phyloP scores from a whole-genome alignment of 805 yeast genomes.

The Candida methanosorbosa region DNA sequence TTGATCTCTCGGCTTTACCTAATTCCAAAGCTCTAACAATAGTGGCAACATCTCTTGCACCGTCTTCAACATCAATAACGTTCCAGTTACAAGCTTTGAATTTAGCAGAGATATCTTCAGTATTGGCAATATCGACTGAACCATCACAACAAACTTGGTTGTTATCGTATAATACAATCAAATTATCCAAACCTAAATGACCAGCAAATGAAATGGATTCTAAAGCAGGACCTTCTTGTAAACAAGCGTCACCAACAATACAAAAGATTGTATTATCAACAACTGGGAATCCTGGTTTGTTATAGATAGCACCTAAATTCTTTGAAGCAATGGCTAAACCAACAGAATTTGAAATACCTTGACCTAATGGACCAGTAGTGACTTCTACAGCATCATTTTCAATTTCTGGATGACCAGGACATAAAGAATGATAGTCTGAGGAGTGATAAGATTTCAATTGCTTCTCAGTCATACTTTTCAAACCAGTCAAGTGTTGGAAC shows the following conservation, averaged over 20 bases:
- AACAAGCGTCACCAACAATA: constrained; percentile 95
- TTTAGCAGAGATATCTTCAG: constrained; percentile 83
- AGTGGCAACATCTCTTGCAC: constrained; percentile 68
- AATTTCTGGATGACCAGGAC: constrained; percentile 97
- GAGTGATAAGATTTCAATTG: constrained; percentile 36
- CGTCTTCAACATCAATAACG: constrained; percentile 65
- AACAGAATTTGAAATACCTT: constrained; percentile 93
- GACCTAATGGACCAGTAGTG: constrained; percentile 98
- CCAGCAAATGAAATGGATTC: constrained; percentile 96
- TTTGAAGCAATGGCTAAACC: constrained; percentile 95
- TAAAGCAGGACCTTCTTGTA: constrained; percentile 95
- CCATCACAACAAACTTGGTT: constrained; percentile 97
- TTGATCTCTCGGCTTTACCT: constrained; percentile 36
- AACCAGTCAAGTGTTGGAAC: constrained; percentile 79
- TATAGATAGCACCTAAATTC: constrained; percentile 85
- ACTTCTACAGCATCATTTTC: constrained; percentile 92
- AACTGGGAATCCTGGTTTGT: constrained; percentile 72
- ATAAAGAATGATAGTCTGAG: constrained; percentile 80
- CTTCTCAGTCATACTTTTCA: constrained; percentile 36
- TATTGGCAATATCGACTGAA: constrained; percentile 78
- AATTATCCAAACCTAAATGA: constrained; percentile 85
- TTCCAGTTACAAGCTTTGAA: constrained; percentile 95
- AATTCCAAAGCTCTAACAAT: constrained; percentile 35
- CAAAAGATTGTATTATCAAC: constrained; percentile 70
- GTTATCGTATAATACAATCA: constrained; percentile 94